Conservation (phyloP, 352 stramenopile species). For the Pythium dissotocum region DNA sequence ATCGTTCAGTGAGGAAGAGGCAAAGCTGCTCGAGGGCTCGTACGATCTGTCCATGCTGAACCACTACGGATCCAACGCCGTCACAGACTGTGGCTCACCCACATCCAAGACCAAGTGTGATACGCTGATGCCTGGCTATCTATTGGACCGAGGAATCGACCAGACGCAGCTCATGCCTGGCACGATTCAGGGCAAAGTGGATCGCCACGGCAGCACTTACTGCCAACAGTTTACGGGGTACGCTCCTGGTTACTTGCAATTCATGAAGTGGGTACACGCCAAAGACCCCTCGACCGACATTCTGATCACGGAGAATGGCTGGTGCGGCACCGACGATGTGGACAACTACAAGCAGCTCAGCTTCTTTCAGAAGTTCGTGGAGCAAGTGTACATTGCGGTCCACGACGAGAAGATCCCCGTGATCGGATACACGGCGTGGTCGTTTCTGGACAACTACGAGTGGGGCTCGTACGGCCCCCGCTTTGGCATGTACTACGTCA, state of each 20-base stretch:
- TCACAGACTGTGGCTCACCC: slow-evolving; percentile 47
- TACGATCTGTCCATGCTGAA: slow-evolving; percentile 95
- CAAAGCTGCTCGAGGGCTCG: slow-evolving; percentile 75
- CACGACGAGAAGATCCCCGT: slow-evolving; percentile 61
- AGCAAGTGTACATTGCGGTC: slow-evolving; percentile 58
- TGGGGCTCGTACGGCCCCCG: slow-evolving; percentile 76
- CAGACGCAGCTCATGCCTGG: slow-evolving; percentile 48
- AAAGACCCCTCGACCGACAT: slow-evolving; percentile 43
- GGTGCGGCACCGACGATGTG: slow-evolving; percentile 58
- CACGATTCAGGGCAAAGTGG: slow-evolving; percentile 51
- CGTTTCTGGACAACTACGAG: slow-evolving; percentile 94
- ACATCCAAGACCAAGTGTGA: slow-evolving; percentile 36
- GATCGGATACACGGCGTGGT: slow-evolving; percentile 92
- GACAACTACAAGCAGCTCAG: slow-evolving; percentile 58
- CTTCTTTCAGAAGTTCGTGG: slow-evolving; percentile 55
- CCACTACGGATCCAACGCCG: slow-evolving; percentile 83
- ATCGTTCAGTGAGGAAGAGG: slow-evolving; percentile 79
- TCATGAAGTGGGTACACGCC: slow-evolving; percentile 49
- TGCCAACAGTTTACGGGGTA: slow-evolving; percentile 53
- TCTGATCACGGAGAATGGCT: slow-evolving; percentile 66
- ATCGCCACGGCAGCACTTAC: slow-evolving; percentile 33
- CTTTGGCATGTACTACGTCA: slow-evolving; percentile 62
- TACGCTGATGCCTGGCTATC: slow-evolving; percentile 34
- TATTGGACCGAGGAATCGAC: slow-evolving; percentile 47
- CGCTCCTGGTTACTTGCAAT: slow-evolving; percentile 44